Base-by-base conservation (phyloP, 257 asterid species). In the Vinca minor region DNA sequence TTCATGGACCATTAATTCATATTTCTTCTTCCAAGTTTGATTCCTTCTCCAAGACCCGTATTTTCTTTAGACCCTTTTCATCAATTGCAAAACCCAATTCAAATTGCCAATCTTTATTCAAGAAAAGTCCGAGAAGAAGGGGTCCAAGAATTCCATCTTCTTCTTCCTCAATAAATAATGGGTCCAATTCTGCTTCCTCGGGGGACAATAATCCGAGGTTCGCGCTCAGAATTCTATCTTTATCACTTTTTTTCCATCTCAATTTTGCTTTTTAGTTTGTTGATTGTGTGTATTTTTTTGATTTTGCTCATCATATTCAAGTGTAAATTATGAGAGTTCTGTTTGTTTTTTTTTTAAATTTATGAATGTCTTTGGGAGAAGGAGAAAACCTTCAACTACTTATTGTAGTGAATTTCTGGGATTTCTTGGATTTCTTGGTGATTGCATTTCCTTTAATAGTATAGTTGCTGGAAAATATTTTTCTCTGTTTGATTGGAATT, bases 151-250 rank as follows among this genome's bases (percentile, higher is more conserved):
- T 74, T 55, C 66, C 52, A 3, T 69, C 84, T 73, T 77, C 84
- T 73, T 77, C 84, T 8, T 77, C 84, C 3, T 77, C 90, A 36
- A 62, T 77, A 2, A 77, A 71, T 26, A 81, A 82, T 49, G 80
- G 36, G 6, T 50, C 71, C 61, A 59, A 62, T 58, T 34, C 79
- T 10, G 23, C 25, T 14, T 74, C 78, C 35, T 49, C 77, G 12
- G 78, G 64, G 2, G 93, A 81, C 46, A 69, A 36, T 77, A 49
- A 59, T 42, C 23, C 80, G 7, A 87, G 93, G 96, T 88, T 57
- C 28, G 73, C 11, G 13, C 63, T 63, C 60, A 23, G 4, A 4
- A 31, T 41, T 72, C 49, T 42, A 4, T 14, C 18, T 47, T 35
- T 17, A 8, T 59, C 45, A 20, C 29, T 18, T 13, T 44, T 44